Evolutionary conservation across 2,329 filamentous ascomycete species (phyloP).

Genomic region (Fusarium ramigenum): DNA sequence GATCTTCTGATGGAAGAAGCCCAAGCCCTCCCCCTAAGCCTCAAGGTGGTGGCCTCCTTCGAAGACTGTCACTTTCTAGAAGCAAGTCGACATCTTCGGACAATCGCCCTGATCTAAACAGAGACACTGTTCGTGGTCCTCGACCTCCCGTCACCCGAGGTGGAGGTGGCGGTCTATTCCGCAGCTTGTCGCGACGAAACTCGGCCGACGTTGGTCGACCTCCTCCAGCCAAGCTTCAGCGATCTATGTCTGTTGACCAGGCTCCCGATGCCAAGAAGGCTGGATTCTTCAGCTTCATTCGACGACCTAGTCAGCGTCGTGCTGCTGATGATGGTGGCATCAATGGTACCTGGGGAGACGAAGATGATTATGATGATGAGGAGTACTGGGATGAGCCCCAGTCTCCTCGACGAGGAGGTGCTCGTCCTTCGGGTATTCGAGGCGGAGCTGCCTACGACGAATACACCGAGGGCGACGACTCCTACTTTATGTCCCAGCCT

Average conservation of each 20-base stretch:
- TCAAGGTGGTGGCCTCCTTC: conserved; percentile 52
- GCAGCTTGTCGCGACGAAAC: conserved; percentile 53
- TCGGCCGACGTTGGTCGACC: conserved; percentile 50
- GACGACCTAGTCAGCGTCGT: conserved; percentile 52
- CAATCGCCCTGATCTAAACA: conserved; percentile 50
- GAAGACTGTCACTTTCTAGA: conserved; percentile 55
- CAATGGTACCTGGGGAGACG: conserved; percentile 63
- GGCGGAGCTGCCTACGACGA: conserved; percentile 58
- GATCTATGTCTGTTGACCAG: conserved; percentile 70
- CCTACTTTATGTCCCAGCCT: conserved; percentile 60
- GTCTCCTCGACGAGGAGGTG: conserved; percentile 32
- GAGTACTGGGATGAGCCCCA: conserved; percentile 38
- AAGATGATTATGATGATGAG: conserved; percentile 47
- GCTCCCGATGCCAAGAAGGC: conserved; percentile 57
- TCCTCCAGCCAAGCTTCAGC: conserved; percentile 53
- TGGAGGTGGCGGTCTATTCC: conserved; percentile 55
- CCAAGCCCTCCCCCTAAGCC: conserved; percentile 50
- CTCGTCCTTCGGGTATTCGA: conserved; percentile 47
- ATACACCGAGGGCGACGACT: conserved; percentile 65
- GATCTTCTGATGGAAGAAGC: conserved; percentile 57
- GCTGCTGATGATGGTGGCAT: conserved; percentile 62
- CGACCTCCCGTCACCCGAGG: conserved; percentile 58
- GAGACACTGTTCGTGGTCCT: conserved; percentile 53
- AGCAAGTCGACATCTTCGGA: conserved; percentile 50
- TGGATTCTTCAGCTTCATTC: conserved; percentile 54